Percentiles rank a stretch among this genome's conserved stretches.
Evolutionary conservation across 2,329 filamentous ascomycete genomes (phyloP).

Genomic region (Moelleriella libera): DNA sequence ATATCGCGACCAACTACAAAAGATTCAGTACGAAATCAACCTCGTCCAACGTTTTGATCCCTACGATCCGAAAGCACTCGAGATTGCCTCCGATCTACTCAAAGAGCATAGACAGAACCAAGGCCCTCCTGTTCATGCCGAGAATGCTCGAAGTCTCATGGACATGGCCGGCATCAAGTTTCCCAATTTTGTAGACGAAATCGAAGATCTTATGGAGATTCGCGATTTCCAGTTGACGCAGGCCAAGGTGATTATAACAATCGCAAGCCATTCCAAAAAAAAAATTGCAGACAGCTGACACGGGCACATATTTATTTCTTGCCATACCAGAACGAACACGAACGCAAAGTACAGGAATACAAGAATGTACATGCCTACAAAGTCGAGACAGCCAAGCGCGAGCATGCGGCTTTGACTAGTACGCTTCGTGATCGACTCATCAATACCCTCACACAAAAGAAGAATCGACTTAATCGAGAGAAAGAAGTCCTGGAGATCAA

Average conservation of each 20-base stretch:
- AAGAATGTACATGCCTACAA: constrained; percentile 47
- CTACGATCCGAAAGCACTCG: constrained; percentile 58
- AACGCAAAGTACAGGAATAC: constrained; percentile 45
- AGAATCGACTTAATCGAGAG: constrained; percentile 48
- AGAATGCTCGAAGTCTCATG: constrained; percentile 40
- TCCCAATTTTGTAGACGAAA: constrained; percentile 67
- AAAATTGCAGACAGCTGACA: constrained; percentile 9
- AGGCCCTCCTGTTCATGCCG: constrained; percentile 21
- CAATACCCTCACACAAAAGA: constrained; percentile 50
- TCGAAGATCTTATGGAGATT: constrained; percentile 79
- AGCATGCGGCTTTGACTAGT: constrained; percentile 42
- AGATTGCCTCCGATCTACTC: constrained; percentile 53
- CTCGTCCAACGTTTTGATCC: constrained; percentile 76
- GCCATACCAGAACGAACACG: constrained; percentile 41
- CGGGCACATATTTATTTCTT: neutral
- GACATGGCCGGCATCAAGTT: constrained; percentile 76
- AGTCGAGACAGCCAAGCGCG: constrained; percentile 45
- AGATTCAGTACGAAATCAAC: constrained; percentile 81
- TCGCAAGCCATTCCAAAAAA: neutral
- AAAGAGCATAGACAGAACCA: constrained; percentile 36
- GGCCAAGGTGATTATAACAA: constrained; percentile 46
- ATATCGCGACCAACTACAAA: constrained; percentile 80
- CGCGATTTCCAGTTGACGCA: constrained; percentile 71
- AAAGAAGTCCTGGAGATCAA: constrained; percentile 56
- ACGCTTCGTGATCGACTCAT: constrained; percentile 54